Evolutionary conservation across 2,329 filamentous ascomycete genomes (phyloP), one percentile per base, ranked within the genome.

Genomic region (Cordyceps cicadae): DNA sequence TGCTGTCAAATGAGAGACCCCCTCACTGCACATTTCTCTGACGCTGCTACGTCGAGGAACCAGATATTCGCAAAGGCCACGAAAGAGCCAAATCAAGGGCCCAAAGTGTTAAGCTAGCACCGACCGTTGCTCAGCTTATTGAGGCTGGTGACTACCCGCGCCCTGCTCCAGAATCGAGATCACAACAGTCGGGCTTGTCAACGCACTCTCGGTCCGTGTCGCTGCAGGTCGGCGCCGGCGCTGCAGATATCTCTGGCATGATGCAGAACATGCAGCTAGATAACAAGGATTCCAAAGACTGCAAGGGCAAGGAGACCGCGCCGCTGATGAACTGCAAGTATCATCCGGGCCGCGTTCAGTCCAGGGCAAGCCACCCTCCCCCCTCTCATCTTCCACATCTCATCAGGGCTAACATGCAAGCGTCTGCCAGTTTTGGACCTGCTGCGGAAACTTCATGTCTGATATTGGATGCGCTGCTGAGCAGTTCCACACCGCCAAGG

Each of bases 331-430:
- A 65, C 34, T 71, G 70, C 65, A 68, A 55, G 45, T 68, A 66
- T 45, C 70, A 72, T 59, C 62, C 68, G 2, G 71, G 70, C n/a
- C 66, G 58, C 41, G 64, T 72, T 14, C 57, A 61, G n/a, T 63
- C 67, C 52, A 66, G 59, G 59, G 72, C 71, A 66, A 41, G 66
- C 61, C 2, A 14, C 43, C 19, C 43, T 21, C 43, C 19, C 43
- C 14, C 21, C 29, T n/a, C 21, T 5, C 6, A 43, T 34, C 32
- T 45, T 39, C 29, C 9, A 24, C 17, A 39, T 7, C 12, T 1
- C 37, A 48, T 24, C 26, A 11, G 5, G 17, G 49, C 50, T 37
- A 56, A 52, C 63, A 55, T n/a, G 45, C 11, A 3, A 11, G 6
- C 15, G 21, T 24, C 3, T 46, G 5, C 11, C 8, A 53, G 68